Evolutionary conservation across 139 green algal genomes (phyloP).

Genomic region (Gonium pectorale): DNA sequence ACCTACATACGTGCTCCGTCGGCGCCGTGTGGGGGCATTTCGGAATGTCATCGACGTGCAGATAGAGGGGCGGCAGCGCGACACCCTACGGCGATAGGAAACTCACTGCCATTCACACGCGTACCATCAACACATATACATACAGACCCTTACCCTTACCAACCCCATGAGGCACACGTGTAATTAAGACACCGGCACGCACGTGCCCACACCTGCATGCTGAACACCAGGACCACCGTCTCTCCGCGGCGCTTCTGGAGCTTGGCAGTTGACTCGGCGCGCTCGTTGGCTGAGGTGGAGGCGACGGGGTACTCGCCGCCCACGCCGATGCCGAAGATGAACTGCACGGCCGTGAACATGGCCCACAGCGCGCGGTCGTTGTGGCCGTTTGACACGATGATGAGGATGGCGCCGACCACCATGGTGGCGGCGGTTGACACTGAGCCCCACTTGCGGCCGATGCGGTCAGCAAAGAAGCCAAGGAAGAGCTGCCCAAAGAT

Average conservation of each 20-base stretch:
- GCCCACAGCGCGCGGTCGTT: slow-evolving; percentile 21
- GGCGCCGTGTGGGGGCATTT: no score
- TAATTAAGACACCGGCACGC: no score
- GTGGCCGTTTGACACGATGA: slow-evolving; percentile 13
- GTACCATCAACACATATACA: no score
- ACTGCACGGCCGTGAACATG: slow-evolving; percentile 43
- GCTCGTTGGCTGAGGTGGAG: slow-evolving; percentile 81
- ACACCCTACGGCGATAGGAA: no score
- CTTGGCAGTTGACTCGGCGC: slow-evolving; percentile 64
- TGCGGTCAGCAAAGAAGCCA: slow-evolving; percentile 36
- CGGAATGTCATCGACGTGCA: no score
- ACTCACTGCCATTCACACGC: no score
- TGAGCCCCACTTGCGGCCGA: slow-evolving; percentile 36
- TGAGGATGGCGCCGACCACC: slow-evolving; percentile 37
- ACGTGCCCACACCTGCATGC: no score
- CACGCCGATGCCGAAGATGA: slow-evolving; percentile 67
- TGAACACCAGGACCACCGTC: slow-evolving; percentile 76
- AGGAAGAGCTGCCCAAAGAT: slow-evolving; percentile 34
- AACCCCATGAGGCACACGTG: no score
- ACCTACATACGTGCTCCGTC: no score
- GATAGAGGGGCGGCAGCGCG: no score
- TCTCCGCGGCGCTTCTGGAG: slow-evolving; percentile 59
- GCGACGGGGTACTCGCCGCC: slow-evolving; percentile 85
- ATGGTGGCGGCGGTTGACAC: slow-evolving; percentile 16
- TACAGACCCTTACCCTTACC: no score